Conservation (phyloP, 2,329 filamentous ascomycete genomes). For the Stachybotrys chlorohalonatus region DNA sequence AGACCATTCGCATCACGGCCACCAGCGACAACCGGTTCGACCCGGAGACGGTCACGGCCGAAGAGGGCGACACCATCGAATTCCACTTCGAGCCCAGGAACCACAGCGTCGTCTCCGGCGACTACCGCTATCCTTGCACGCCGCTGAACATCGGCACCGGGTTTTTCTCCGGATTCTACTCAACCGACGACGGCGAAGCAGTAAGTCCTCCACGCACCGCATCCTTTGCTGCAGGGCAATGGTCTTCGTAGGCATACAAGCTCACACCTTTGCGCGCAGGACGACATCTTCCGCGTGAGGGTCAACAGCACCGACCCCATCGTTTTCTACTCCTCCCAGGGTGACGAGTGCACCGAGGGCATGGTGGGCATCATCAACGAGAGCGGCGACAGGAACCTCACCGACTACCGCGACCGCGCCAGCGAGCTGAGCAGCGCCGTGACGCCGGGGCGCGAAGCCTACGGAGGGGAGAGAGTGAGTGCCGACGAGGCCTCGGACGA, state of each 20-base stretch:
- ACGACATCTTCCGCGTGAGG: conserved; percentile 24
- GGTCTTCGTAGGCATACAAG: background rate
- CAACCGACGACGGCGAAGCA: conserved; percentile 15
- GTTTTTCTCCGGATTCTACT: conserved; percentile 28
- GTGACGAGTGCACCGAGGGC: conserved; percentile 24
- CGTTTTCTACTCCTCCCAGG: conserved; percentile 29
- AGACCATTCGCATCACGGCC: conserved; percentile 24
- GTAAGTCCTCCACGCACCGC: conserved; percentile 12
- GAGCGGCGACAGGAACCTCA: conserved; percentile 16
- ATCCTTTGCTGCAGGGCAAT: background rate
- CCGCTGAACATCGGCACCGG: conserved; percentile 20
- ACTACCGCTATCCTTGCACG: conserved; percentile 25
- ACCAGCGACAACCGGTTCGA: conserved; percentile 22
- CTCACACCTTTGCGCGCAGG: conserved; percentile 8
- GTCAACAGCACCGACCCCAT: conserved; percentile 22
- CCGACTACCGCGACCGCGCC: conserved; percentile 21
- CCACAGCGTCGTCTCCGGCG: conserved; percentile 27
- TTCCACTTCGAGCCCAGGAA: conserved; percentile 26
- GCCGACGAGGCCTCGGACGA: conserved; percentile 9
- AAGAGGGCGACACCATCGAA: conserved; percentile 24
- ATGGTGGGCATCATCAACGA: conserved; percentile 32
- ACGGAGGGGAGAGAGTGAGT: conserved; percentile 19
- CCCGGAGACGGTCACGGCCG: conserved; percentile 20
- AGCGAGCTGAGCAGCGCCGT: conserved; percentile 14
- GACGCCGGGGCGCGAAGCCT: conserved; percentile 13